Conservation (phyloP, 495 filamentous ascomycete genomes). For the Neurospora sp. region DNA sequence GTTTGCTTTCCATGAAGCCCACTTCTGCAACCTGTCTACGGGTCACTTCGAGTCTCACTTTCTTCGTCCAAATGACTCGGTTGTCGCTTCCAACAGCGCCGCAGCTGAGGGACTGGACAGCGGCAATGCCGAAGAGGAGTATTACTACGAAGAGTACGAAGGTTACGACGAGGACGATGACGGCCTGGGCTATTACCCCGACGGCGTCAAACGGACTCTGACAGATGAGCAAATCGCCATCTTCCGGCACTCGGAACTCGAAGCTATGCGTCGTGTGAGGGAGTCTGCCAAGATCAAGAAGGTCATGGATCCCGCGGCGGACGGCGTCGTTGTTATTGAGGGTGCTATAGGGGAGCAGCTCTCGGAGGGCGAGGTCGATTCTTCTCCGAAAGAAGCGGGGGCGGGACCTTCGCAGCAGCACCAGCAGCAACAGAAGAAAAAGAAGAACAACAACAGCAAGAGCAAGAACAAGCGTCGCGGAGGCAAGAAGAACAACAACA, state of each 20-base stretch:
- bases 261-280: constrained; percentile 49
- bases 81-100: not conserved
- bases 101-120: not conserved
- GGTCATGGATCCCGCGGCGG: constrained; percentile 4
- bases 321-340: constrained; percentile 3
- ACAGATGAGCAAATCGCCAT: constrained; percentile 88
- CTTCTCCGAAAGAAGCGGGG: constrained; percentile 14
- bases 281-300: constrained; percentile 14
- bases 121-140: not conserved
- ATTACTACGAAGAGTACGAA: constrained; percentile 13
- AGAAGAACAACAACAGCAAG: not conserved
- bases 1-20: constrained; percentile 53
- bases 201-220: constrained; percentile 82
- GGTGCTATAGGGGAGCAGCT: constrained; percentile 3
- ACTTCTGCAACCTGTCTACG: constrained; percentile 42
- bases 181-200: constrained; percentile 75
- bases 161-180: constrained; percentile 44
- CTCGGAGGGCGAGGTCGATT: constrained; percentile 21
- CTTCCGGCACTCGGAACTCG: constrained; percentile 83
- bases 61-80: constrained; percentile 23
- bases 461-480: not conserved
- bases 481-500: constrained; percentile 22
- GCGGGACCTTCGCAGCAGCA: not conserved
- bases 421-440: constrained; percentile 20
- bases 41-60: constrained; percentile 41